A percentile compares a stretch with the other conserved stretches of the same genome.
These are phyloP conservation scores for Linnemannia elongata DNA, from an alignment of 192 early-diverging fungal genomes.

Conservation along the genomic window DNA sequence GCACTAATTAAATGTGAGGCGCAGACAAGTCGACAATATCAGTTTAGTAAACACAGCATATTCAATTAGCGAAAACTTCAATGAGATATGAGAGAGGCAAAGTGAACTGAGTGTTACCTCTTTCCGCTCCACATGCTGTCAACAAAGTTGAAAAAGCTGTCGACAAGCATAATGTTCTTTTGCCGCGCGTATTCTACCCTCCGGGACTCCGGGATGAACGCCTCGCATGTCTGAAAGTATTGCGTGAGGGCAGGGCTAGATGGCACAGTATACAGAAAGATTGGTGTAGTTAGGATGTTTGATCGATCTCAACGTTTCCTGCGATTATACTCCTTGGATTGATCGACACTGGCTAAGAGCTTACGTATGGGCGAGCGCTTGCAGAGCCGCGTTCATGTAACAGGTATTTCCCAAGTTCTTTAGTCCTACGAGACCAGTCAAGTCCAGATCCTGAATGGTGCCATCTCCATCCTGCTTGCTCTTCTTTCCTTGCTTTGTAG, in stretches of 20 bases:
- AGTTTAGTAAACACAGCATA: background rate
- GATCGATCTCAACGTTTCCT: background rate
- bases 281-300: background rate
- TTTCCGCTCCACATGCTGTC: constrained; percentile 56
- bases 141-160: constrained; percentile 52
- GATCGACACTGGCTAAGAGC: background rate
- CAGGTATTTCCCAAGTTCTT: constrained; percentile 62
- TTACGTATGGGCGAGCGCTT: constrained; percentile 59
- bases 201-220: constrained; percentile 52
- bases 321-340: background rate
- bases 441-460: constrained; percentile 44
- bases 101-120: constrained; percentile 26
- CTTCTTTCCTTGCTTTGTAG: constrained; percentile 39
- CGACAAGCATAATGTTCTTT: constrained; percentile 46
- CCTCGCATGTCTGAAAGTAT: constrained; percentile 59
- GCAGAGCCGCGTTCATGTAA: constrained; percentile 59
- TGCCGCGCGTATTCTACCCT: constrained; percentile 48
- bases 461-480: constrained; percentile 49
- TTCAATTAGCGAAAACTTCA: background rate
- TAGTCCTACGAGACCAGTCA: constrained; percentile 56
- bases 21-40: background rate
- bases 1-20: constrained; percentile 16
- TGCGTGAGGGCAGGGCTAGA: constrained; percentile 51
- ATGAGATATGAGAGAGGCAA: too few relatives aligned
- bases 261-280: background rate